Evolutionary conservation across 495 filamentous ascomycete genomes (phyloP), one percentile per base, ranked within the genome.

Genomic region (Neurospora terricola): DNA sequence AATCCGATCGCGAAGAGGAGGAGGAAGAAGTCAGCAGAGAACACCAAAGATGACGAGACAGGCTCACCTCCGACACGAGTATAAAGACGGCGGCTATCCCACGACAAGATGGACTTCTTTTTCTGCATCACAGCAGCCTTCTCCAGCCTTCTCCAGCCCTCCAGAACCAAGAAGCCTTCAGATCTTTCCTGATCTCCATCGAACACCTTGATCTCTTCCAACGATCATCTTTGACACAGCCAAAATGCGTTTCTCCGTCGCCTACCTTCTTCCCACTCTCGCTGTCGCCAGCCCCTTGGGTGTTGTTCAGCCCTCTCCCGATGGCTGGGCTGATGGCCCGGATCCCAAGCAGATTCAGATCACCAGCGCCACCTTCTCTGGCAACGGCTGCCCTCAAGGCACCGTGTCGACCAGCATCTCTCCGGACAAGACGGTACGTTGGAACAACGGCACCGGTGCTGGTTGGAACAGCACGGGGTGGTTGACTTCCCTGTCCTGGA

Each of bases 311-410:
- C 73, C 74, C 27, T 74, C 74, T 37, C 73, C 76, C 71, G 76
- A 82, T 73, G 79, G 77, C 73, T 76, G 74, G 78, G 78, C 74
- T 36, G 81, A 81, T 74, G 74, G 70, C 48, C 86, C 81, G 71
- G 79, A 80, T 73, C 81, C 78, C 69, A 78, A 75, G 71, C 73
- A 83, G 74, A 87, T 88, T 76, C 79, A 79, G 79, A 84, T 86
- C 78, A 37, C 87, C 74, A 86, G 84, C 38, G 88, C 86, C 45
- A 88, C 86, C 18, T 90, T 88, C 70, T 91, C 85, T 70, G 88
- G 88, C 71, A 88, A 84, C 76, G 87, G 87, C 36, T 90, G 87
- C 78, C 85, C 85, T 30, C 86, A 88, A 77, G 82, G 83, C 59
- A 81, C 83, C 70, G 82, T 88, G 37, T 81, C 83, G 42, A 84